Base-by-base conservation (phyloP, 2,329 filamentous ascomycete genomes). In the Emydomyces testavorans region DNA sequence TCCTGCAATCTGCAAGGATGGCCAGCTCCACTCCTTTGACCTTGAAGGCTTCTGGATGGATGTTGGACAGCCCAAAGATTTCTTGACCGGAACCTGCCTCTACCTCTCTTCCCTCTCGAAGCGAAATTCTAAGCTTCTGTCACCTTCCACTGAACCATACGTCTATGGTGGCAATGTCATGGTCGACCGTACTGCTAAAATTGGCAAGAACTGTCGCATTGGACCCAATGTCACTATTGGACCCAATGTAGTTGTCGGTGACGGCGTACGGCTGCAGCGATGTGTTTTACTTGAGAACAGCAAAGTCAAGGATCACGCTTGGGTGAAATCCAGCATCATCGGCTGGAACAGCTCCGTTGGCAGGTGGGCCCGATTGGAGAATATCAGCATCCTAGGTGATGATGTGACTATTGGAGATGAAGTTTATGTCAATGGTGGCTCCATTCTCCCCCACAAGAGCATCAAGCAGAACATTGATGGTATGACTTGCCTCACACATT, bases 31-130 rank as follows among this genome's bases (percentile, higher is more conserved):
- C 76, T 94, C 87, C 1, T 95, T 94, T 65, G 90, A 96, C 65
- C 79, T 96, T 24, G 88, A 95, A 57, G 88, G 90, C 58, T 96
- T 93, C 79, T 96, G 90, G 90, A 96, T 96, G 90, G 90, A 96
- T 60, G 87, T 98, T 55, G 90, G 90, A 60, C 90, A 98, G 71
- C 90, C 90, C 59, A 98, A 96, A 75, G 90, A 98, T 65, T 98
- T 96, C 78, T 75, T 98, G 48, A 87, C 84, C 18, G 90, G 90
- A 54, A 96, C 92, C 53, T 96, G 90, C 71, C 77, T 98, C 53
- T 96, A 95, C 73, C 85, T 98, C 45, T 88, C 86, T 39, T 94
- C 87, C 2, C 78, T 96, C 52, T 78, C 88, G 50, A 94, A 94
- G 79, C 88, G 85, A 71, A 80, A 81, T 64, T 85, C 86, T 63